Base-by-base conservation (phyloP, 176 grass and related monocot species). In the Carex scoparia region DNA sequence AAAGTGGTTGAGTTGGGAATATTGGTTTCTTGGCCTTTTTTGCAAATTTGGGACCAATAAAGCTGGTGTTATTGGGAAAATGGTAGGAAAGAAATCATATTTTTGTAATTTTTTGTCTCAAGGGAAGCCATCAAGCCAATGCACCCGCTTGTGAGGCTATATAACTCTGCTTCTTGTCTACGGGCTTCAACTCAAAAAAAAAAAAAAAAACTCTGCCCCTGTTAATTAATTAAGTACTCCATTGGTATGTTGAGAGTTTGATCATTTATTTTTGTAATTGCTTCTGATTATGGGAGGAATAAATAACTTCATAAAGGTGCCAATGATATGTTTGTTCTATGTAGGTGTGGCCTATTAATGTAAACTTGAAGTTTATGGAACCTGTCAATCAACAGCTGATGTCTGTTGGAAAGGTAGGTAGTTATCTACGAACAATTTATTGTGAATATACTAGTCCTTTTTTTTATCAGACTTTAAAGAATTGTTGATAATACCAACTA, bases 331-430 rank as follows among this genome's bases (percentile, higher is more conserved):
- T 85, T 67, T 49, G 64, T 84, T 87, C 2, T 85, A 64, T 92
- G 85, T 79, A 97, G 94, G 90, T 97, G 80, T 97, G 94, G 94
- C 92, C 94, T 57, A 65, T 97, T 87, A 90, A 94, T 81, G 44
- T 97, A 28, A 91, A 92, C 58, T 87, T 97, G 79, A 97, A 97
- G 63, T 94, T 97, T 44, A 61, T 94, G 49, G 92, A 94, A 85
- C 92, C 92, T 59, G 83, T 97, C 87, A 87, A 88, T 44, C 86
- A 90, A 83, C 92, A 94, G 69, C 53, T 97, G 37, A 81, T 83
- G 38, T 91, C 90, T 40, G 89, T 97, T 79, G 91, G 93, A 83
- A 97, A 94, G 90, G 94, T 97, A 89, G 90, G 92, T 97, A 89
- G 65, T 60, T 66, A 11, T 65, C 10, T 31, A 11, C 32, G 27